phyloP scores from a whole-genome alignment of 345 rosid species.

The Firmiana major region DNA sequence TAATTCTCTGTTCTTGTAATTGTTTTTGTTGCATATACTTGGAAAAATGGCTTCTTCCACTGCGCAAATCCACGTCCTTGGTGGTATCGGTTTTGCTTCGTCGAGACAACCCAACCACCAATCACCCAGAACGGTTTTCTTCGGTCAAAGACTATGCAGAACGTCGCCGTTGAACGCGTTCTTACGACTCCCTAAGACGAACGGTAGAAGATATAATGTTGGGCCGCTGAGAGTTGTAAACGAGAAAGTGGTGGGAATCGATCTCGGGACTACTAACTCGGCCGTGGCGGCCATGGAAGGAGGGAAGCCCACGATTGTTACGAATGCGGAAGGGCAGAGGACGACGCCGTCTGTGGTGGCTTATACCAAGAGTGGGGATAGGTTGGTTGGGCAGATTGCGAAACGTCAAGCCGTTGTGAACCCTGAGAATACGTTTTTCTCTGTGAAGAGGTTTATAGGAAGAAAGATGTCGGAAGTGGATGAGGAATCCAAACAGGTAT shows the following conservation, averaged over 20 bases:
- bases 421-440: conserved; percentile 95
- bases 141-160: conserved; percentile 43
- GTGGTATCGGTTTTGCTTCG: conserved; percentile 39
- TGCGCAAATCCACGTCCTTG: conserved; percentile 66
- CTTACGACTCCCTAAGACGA: conserved; percentile 29
- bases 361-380: conserved; percentile 75
- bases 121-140: conserved; percentile 44
- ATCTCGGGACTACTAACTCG: conserved; percentile 91
- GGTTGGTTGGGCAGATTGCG: conserved; percentile 94
- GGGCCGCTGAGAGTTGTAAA: conserved; percentile 68
- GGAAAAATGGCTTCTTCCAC: conserved; percentile 65
- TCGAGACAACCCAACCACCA: conserved; percentile 12
- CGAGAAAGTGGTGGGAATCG: conserved; percentile 94
- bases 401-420: conserved; percentile 95
- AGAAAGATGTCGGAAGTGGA: conserved; percentile 93
- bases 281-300: conserved; percentile 99
- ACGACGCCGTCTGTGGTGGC: conserved; percentile 99
- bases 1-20: neutral
- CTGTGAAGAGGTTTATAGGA: conserved; percentile 96
- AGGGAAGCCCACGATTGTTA: conserved; percentile 91
- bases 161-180: conserved; percentile 36
- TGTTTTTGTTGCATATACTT: neutral
- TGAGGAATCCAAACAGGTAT: conserved; percentile 92
- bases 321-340: conserved; percentile 94
- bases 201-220: conserved; percentile 28